Evolutionary conservation across 225 moss, liverwort and hornwort genomes (phyloP), one percentile per base, ranked within the genome.

Genomic region (Pseudisothecium myosuroides): DNA sequence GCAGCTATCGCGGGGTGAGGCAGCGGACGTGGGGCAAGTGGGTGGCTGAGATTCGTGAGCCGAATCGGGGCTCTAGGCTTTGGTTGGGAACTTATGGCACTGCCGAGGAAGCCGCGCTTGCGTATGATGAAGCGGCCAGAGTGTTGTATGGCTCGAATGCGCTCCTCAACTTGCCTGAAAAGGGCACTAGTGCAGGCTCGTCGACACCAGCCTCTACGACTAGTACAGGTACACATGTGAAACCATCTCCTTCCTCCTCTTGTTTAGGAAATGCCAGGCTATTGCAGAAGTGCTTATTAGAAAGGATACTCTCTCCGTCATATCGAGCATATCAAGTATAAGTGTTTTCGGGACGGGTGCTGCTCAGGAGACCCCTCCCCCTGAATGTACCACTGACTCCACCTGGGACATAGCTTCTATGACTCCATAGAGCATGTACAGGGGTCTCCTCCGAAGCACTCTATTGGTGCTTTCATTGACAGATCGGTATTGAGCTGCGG

Each of bases 61-160:
- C 96, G 5, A 95, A 94, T 55, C 93, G 93, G 41, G 93, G 95
- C 15, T 93, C 94, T 39, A 62, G 96, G 26, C 90, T 95, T 34
- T 96, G 96, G 96, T 89, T 96, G 28, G 96, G 96, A 63, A 93
- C 96, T 52, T 96, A 94, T n/a, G 95, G 83, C 23, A 95, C 94
- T 39, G 94, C 94, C 9, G 95, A 96, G 76, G 95, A 96, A 66
- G 96, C 96, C 1, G 96, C 96, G 3, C 89, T 95, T 18, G 96
- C 96, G 3, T 96, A 96, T 28, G 96, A 96, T 87, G 93, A 94
- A 88, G 96, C 95, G 55, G 95, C 96, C 5, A 88, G 94, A 29
- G 93, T 93, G 63, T 67, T 96, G 45, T 95, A 94, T 66, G 95
- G 95, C 29, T 81, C 90, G 39, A 92, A 92, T 83, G 95, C 95